These are phyloP conservation scores for Annulohypoxylon stygium DNA, from an alignment of 495 filamentous ascomycete genomes.

Conservation along the genomic window DNA sequence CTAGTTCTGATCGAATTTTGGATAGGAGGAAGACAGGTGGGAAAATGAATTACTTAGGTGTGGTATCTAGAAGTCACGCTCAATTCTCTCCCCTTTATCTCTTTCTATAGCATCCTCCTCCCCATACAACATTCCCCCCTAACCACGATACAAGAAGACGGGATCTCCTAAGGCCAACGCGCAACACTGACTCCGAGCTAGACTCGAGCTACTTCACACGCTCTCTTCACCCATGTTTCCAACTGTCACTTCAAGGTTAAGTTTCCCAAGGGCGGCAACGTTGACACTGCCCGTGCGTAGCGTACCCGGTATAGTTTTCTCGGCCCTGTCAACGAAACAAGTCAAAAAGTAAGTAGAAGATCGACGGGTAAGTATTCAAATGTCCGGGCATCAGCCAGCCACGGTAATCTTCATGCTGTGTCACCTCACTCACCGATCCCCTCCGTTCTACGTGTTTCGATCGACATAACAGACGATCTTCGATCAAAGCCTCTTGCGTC, in stretches of 20 bases:
- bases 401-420: constrained; percentile 4
- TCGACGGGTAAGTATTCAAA: background rate
- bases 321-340: constrained; percentile 1
- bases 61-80: too few relatives aligned
- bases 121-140: constrained; percentile 17
- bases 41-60: too few relatives aligned
- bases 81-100: too few relatives aligned
- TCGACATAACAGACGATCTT: background rate
- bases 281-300: background rate
- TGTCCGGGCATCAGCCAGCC: background rate
- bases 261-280: constrained; percentile 10
- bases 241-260: background rate
- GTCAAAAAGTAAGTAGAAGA: background rate
- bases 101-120: background rate
- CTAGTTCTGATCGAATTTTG: background rate
- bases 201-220: constrained; percentile 1
- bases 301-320: constrained; percentile 8
- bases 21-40: background rate
- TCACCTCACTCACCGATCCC: background rate
- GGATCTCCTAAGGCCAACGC: background rate
- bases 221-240: background rate
- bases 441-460: background rate
- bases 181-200: background rate
- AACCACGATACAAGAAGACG: background rate
- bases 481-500: background rate